Evolutionary conservation across 306 rosid species (phyloP), one percentile per base, ranked within the genome.

Genomic region (Gleditsia sinensis): DNA sequence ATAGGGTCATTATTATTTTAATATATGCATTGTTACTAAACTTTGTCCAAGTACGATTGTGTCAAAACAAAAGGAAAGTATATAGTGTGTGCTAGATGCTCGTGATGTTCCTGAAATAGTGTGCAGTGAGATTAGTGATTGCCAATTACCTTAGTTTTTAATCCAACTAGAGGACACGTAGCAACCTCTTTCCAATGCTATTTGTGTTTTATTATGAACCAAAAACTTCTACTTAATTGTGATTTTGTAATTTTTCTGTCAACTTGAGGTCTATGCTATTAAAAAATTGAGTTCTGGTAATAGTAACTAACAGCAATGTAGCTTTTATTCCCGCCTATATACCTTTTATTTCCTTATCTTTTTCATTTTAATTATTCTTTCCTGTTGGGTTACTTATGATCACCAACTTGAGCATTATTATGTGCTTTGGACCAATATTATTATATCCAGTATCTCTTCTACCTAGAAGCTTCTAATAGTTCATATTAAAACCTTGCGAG

Each of bases 81-180:
- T 42, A n/a, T 39, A 14, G 39, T 58, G 49, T 70, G 11, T 39
- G 76, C 20, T 3, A 39, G 46, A 56, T 51, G 77, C 46, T 50
- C 12, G 49, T 81, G 70, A 62, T 62, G 60, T 40, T 55, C 56
- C 81, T 75, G 73, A 63, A 81, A 69, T 63, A 45, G 72, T 34
- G 78, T 75, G 74, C 67, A 61, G 2, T 4, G 45, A 34, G 30
- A 61, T 19, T n/a, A n/a, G n/a, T n/a, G n/a, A n/a, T n/a, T n/a
- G n/a, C n/a, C n/a, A n/a, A n/a, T n/a, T 36, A 3, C 27, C 0
- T 19, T 25, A 9, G 27, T 60, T 61, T 20, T 36, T 5, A 34
- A 2, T 61, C 36, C 19, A 10, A 9, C 28, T 2, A 61, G 23
- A 19, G 48, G 67, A 34, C 67, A 36, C 17, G 19, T 19, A 10